Conservation (phyloP, 306 rosid genomes). For the Vigna nakashimae region DNA sequence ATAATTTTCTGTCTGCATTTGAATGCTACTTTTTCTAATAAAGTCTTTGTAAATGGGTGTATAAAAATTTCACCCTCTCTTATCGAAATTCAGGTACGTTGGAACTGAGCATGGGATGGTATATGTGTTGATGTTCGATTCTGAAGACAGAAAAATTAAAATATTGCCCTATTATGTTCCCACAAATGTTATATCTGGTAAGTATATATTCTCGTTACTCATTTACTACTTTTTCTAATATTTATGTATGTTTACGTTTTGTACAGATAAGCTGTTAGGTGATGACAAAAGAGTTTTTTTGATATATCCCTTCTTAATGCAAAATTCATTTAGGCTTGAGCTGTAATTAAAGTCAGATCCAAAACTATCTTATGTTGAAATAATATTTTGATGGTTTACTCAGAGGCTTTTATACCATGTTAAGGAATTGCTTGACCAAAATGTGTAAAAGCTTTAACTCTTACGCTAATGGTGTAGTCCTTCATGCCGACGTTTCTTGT, state of each 20-base stretch:
- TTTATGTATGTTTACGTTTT: background rate
- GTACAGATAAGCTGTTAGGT: background rate
- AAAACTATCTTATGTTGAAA: too few relatives aligned
- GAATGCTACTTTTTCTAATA: conserved; percentile 34
- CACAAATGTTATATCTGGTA: conserved; percentile 77
- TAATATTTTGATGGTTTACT: background rate
- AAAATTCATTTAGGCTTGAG: too few relatives aligned
- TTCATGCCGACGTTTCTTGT: conserved; percentile 16
- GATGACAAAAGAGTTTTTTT: conserved; percentile 20
- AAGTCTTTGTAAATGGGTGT: conserved; percentile 32
- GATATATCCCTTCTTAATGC: background rate
- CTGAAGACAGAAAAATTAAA: conserved; percentile 59
- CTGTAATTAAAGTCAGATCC: too few relatives aligned
- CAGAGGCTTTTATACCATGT: conserved; percentile 5
- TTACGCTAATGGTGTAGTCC: conserved; percentile 17
- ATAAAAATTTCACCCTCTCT: conserved; percentile 40
- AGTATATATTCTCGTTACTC: conserved; percentile 34
- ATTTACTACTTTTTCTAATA: conserved; percentile 24
- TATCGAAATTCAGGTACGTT: conserved; percentile 68
- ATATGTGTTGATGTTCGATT: conserved; percentile 64
- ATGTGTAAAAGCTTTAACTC: conserved; percentile 20
- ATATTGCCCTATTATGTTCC: conserved; percentile 82
- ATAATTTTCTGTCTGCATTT: conserved; percentile 44
- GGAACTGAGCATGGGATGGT: conserved; percentile 88
- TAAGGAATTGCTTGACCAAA: conserved; percentile 7